These are phyloP conservation scores for Poteriospumella lacustris DNA, from an alignment of 108 stramenopile species.

Conservation along the genomic window DNA sequence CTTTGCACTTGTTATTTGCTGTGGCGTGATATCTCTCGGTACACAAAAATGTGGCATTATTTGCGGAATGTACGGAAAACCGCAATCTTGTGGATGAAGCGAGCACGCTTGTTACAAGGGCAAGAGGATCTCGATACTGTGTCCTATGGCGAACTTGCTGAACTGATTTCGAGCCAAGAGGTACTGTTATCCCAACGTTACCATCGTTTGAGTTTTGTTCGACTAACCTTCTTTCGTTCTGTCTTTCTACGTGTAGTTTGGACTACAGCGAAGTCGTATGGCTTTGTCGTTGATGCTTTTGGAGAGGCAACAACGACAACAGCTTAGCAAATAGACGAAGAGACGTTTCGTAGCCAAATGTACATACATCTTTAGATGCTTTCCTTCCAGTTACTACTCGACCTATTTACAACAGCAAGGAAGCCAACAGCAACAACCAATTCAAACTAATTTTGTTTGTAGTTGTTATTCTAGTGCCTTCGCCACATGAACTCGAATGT, in stretches of 20 bases:
- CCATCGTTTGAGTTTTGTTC: too few species aligned
- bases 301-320: too few species aligned
- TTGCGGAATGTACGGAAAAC: neutral
- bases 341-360: too few species aligned
- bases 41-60: neutral
- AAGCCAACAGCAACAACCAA: neutral
- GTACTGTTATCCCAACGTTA: too few species aligned
- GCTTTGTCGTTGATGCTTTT: too few species aligned
- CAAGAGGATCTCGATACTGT: neutral
- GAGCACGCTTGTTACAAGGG: neutral
- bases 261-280: too few species aligned
- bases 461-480: too few species aligned
- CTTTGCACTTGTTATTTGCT: neutral
- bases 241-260: too few species aligned
- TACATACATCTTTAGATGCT: too few species aligned
- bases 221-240: too few species aligned
- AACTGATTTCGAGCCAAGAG: neutral
- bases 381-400: too few species aligned
- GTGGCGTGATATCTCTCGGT: neutral
- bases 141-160: neutral
- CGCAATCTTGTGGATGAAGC: neutral
- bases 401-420: neutral
- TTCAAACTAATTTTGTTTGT: neutral
- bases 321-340: too few species aligned
- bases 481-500: neutral